Evolutionary conservation across 306 rosid genomes (phyloP).

Genomic region (Aeschynomene evenia): DNA sequence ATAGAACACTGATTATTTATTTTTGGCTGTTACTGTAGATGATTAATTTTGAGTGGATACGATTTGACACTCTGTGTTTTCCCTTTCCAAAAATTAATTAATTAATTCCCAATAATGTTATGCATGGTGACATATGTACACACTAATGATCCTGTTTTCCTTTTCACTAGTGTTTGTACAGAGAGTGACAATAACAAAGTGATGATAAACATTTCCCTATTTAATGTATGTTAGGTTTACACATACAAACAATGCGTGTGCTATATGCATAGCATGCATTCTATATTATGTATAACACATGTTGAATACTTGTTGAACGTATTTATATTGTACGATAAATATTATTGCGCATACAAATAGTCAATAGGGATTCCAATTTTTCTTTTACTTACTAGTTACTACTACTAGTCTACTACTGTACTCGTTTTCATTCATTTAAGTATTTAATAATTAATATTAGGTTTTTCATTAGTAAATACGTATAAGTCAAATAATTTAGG

Average conservation of each 20-base stretch:
- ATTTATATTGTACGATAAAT: too few species aligned
- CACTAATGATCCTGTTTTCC: background rate
- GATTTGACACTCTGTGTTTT: conserved; percentile 18
- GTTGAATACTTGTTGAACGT: too few species aligned
- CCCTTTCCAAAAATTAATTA: background rate
- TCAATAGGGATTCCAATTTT: too few species aligned
- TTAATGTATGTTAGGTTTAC: too few species aligned
- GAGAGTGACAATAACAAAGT: background rate
- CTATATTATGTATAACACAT: too few species aligned
- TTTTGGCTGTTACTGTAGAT: background rate
- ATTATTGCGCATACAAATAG: too few species aligned
- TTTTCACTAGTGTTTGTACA: background rate
- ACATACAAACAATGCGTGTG: too few species aligned
- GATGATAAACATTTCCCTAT: background rate
- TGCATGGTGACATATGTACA: background rate
- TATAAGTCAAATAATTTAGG: background rate
- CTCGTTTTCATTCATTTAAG: background rate
- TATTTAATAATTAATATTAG: too few species aligned
- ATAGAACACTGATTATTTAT: background rate
- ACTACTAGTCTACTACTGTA: background rate
- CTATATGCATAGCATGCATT: too few species aligned
- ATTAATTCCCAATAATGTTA: background rate
- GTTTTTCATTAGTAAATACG: background rate
- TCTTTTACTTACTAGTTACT: too few species aligned
- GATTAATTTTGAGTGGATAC: conserved; percentile 11